phyloP scores from a whole-genome alignment of 1,139 yeast species.

The Hyphopichia fennica region DNA sequence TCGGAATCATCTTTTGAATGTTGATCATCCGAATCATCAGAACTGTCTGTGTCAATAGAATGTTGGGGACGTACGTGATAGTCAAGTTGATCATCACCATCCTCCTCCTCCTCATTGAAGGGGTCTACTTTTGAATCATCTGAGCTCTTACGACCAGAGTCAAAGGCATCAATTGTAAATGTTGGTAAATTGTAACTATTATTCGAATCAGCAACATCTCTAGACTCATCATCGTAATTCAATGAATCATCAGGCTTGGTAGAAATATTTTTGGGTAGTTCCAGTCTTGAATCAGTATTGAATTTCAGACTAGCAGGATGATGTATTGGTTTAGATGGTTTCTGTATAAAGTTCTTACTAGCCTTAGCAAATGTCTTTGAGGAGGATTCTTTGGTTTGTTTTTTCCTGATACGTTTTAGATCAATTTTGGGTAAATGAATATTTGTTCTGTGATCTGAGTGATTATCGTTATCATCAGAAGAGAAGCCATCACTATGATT shows the following conservation, averaged over 20 bases:
- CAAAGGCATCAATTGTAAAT: neutral
- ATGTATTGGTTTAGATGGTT: slow-evolving; percentile 18
- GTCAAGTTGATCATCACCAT: slow-evolving; percentile 4
- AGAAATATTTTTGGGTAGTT: slow-evolving; percentile 14
- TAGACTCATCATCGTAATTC: slow-evolving; percentile 15
- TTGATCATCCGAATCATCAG: neutral
- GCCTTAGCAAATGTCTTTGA: slow-evolving; percentile 28
- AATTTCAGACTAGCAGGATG: slow-evolving; percentile 30
- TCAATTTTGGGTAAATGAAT: slow-evolving; percentile 1
- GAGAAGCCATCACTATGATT: neutral
- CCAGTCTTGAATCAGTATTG: neutral
- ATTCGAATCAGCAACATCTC: slow-evolving; percentile 6
- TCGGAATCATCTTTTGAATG: neutral
- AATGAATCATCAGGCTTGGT: slow-evolving; percentile 22
- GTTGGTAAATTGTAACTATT: neutral
- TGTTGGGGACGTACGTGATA: neutral
- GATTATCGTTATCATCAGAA: neutral
- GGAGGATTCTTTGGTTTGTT: slow-evolving; percentile 1
- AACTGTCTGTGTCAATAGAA: neutral
- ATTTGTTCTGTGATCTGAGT: neutral
- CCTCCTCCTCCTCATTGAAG: neutral
- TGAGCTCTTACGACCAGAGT: no score
- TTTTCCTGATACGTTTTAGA: neutral
- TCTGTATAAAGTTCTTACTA: slow-evolving; percentile 25
- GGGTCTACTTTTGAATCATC: no score